Conservation (phyloP, 148 eudicot genomes). For the Chenopodium quinoa region DNA sequence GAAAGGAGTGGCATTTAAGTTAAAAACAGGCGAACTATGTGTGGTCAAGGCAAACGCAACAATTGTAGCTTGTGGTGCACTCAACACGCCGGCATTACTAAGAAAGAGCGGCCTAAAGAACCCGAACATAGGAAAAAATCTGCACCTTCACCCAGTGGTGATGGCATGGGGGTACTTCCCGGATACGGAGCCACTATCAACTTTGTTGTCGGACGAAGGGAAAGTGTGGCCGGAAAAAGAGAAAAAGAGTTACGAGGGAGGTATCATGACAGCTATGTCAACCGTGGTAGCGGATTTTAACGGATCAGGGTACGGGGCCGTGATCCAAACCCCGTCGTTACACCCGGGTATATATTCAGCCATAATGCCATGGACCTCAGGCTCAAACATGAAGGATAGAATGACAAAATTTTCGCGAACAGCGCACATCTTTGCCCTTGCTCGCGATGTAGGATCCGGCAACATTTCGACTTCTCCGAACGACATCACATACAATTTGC, state of each 20-base stretch:
- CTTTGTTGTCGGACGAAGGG: not conserved
- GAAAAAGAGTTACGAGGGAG: constrained; percentile 63
- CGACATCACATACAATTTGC: constrained; percentile 43
- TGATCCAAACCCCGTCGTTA: constrained; percentile 67
- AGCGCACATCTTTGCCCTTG: constrained; percentile 58
- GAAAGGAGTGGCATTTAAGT: constrained; percentile 49
- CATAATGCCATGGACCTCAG: constrained; percentile 63
- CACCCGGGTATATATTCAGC: constrained; percentile 72
- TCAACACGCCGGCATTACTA: constrained; percentile 54
- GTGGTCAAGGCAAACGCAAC: constrained; percentile 54
- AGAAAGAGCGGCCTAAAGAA: constrained; percentile 61
- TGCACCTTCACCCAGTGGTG: constrained; percentile 70
- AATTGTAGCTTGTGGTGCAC: constrained; percentile 66
- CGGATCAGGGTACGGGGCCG: constrained; percentile 46
- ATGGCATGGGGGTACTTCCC: constrained; percentile 85
- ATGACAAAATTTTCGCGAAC: constrained; percentile 73
- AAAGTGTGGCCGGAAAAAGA: constrained; percentile 34
- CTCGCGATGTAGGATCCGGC: constrained; percentile 63
- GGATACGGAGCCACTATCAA: not conserved
- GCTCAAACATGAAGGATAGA: constrained; percentile 41
- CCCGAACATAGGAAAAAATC: constrained; percentile 52
- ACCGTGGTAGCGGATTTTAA: constrained; percentile 18
- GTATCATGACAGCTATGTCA: constrained; percentile 73
- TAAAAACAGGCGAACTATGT: constrained; percentile 17
- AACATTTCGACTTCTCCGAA: constrained; percentile 27